phyloP scores from a whole-genome alignment of 139 green algal species.

The Chlorella sorokiniana region DNA sequence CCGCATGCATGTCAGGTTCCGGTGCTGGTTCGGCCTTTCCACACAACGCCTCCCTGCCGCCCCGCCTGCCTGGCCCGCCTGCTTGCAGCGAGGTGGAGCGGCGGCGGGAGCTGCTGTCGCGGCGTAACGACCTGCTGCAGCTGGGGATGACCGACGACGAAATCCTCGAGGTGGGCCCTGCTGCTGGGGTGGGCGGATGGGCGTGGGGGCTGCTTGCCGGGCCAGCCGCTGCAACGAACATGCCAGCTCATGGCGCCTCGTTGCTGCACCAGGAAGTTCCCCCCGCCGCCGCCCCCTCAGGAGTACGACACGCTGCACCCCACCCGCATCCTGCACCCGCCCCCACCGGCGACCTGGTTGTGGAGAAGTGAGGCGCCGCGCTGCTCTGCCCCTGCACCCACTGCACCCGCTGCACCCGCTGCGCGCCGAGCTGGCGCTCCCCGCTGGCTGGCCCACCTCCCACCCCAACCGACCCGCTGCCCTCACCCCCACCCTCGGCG shows the following conservation, averaged over 20 bases:
- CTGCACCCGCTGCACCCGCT: background rate
- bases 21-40: background rate
- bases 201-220: background rate
- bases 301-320: conserved; percentile 6
- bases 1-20: background rate
- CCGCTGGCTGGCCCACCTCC: background rate
- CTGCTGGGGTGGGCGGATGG: background rate
- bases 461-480: background rate
- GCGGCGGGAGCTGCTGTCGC: background rate
- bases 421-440: background rate
- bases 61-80: background rate
- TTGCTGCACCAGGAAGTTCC: background rate
- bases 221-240: too few species aligned
- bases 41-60: background rate
- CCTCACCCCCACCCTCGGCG: too few species aligned
- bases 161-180: background rate
- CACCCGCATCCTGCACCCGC: conserved; percentile 25
- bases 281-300: background rate
- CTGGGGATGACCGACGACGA: background rate
- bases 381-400: background rate
- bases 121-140: conserved; percentile 12
- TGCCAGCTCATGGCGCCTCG: too few species aligned
- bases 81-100: conserved; percentile 18
- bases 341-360: background rate
- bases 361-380: background rate